phyloP scores from a whole-genome alignment of 78 protist species.

The Dictyostelium citrinum region DNA sequence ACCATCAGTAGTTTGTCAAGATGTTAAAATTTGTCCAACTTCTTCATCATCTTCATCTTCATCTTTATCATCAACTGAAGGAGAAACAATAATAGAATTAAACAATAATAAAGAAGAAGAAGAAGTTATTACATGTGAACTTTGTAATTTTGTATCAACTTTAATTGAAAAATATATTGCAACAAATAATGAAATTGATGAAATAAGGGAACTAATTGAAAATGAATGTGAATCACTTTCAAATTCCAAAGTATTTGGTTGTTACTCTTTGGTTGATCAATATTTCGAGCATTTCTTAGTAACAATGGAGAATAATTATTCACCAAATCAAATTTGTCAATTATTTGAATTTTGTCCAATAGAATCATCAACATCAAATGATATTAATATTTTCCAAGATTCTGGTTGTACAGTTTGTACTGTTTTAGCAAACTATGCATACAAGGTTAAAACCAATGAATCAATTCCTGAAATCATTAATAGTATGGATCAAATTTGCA shows the following conservation, averaged over 20 bases:
- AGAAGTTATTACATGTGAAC: background rate
- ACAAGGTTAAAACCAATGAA: background rate
- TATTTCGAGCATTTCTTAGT: background rate
- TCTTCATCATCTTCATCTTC: background rate
- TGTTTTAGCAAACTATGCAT: background rate
- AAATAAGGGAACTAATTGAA: background rate
- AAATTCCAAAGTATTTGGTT: background rate
- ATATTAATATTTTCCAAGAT: background rate
- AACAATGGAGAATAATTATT: background rate
- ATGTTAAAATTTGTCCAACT: background rate
- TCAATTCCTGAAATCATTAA: background rate
- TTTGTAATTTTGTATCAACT: background rate
- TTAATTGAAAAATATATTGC: background rate
- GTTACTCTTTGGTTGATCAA: background rate
- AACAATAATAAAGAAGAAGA: background rate
- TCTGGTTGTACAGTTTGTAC: background rate
- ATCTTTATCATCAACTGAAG: background rate
- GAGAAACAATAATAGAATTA: background rate
- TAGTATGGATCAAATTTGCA: background rate
- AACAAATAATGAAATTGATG: background rate
- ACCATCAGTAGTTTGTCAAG: background rate
- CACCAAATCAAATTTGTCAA: background rate
- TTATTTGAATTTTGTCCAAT: background rate
- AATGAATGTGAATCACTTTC: background rate
- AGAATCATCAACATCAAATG: background rate